A percentile compares a stretch with the other conserved stretches of the same genome.
phyloP scores from a whole-genome alignment of 257 asterid species.

The Primulina tabacum region DNA sequence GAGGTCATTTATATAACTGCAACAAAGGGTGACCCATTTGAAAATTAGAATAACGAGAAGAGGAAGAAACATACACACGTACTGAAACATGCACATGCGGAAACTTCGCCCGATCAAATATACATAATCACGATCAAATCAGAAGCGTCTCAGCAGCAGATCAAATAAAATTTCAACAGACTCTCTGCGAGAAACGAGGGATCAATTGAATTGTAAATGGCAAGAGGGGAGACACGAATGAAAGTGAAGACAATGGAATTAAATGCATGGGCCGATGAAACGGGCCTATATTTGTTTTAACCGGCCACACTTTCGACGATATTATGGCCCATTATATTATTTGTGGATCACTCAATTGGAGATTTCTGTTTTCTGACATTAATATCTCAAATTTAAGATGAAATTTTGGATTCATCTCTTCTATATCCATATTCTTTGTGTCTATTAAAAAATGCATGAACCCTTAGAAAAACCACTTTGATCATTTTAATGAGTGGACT shows the following conservation, averaged over 20 bases:
- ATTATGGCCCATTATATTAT: neutral
- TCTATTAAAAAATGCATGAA: no score
- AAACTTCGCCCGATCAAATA: constrained; percentile 7
- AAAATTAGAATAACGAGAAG: neutral
- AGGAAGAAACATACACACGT: constrained; percentile 19
- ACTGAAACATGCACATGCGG: neutral
- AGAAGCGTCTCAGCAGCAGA: constrained; percentile 20
- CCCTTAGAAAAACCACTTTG: no score
- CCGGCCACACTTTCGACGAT: neutral
- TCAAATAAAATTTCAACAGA: constrained; percentile 4
- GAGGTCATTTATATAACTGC: neutral
- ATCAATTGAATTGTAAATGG: constrained; percentile 14
- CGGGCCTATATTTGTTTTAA: neutral
- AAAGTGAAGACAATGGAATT: neutral
- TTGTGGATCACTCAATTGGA: no score
- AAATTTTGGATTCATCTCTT: no score
- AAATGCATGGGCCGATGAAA: neutral
- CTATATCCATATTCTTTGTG: no score
- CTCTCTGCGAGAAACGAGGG: neutral
- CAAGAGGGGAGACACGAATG: neutral
- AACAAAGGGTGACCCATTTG: neutral
- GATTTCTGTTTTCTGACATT: no score
- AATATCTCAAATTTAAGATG: no score
- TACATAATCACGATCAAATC: constrained; percentile 17
- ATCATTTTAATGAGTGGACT: no score